Percentiles rank a stretch among this genome's conserved stretches.
These are phyloP conservation scores for Agarophyton chilense DNA, from an alignment of 23 red algal genomes.

Conservation along the genomic window DNA sequence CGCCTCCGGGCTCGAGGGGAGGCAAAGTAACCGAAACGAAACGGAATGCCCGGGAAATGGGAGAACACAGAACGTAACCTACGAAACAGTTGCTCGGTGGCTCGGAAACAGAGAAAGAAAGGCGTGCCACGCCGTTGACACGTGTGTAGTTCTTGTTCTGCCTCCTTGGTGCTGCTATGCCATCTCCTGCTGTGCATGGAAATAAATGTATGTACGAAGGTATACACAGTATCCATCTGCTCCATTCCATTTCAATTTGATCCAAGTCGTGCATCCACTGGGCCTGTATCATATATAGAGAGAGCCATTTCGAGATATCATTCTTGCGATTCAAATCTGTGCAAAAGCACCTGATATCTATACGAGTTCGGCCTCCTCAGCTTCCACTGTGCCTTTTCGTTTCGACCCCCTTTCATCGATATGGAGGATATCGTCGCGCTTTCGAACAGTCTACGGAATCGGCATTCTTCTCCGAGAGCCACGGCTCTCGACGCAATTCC, in stretches of 20 bases:
- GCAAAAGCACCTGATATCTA: no score
- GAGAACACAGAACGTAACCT: no score
- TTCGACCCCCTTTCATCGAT: not conserved
- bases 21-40: not conserved
- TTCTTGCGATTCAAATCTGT: not conserved
- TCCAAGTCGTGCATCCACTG: no score
- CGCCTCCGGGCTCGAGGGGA: not conserved
- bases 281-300: not conserved
- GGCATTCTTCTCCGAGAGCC: not conserved
- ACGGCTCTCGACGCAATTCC: slow-evolving; percentile 34
- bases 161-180: not conserved
- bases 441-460: slow-evolving; percentile 29
- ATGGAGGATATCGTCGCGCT: slow-evolving; percentile 44
- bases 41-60: not conserved
- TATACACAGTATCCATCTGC: no score
- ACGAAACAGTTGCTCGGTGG: no score
- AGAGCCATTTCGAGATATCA: not conserved
- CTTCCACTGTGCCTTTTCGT: not conserved
- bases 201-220: no score
- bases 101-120: no score
- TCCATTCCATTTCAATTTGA: slow-evolving; percentile 7
- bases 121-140: not conserved
- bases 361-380: no score
- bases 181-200: no score
- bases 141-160: not conserved